These are phyloP conservation scores for Dothideomycetes sp. DNA, from an alignment of 2,329 filamentous ascomycete genomes.

Conservation along the genomic window DNA sequence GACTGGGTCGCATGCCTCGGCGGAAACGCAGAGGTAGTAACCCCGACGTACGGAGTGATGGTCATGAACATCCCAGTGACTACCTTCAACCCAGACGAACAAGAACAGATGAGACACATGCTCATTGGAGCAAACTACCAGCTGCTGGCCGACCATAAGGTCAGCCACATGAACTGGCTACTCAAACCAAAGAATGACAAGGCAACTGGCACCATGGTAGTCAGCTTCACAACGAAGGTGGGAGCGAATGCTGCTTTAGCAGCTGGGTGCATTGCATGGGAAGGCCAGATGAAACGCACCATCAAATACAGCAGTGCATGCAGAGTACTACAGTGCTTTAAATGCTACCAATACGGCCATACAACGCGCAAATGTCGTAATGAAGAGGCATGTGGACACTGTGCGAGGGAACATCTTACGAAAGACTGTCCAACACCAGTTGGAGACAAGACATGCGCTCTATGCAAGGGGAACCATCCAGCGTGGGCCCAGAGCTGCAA, in stretches of 20 bases:
- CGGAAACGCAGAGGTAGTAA: slow-evolving; percentile 1
- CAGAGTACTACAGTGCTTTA: slow-evolving; percentile 1
- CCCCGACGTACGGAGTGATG: background rate
- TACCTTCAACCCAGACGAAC: background rate
- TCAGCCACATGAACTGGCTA: no score
- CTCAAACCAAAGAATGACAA: no score
- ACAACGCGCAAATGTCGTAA: slow-evolving; percentile 3
- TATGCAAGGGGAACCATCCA: background rate
- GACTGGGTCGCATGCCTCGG: background rate
- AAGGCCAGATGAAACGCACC: background rate
- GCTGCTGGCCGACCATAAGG: no score
- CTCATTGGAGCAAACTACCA: no score
- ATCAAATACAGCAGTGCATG: background rate
- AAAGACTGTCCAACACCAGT: background rate
- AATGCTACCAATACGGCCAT: slow-evolving; percentile 1
- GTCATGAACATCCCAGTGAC: background rate
- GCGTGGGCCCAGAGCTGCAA: slow-evolving; percentile 1
- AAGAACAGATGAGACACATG: background rate
- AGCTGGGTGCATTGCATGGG: background rate
- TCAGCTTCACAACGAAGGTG: background rate
- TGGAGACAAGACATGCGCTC: background rate
- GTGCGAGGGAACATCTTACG: background rate
- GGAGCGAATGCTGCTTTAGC: background rate
- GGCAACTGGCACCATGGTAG: background rate
- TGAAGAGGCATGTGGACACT: background rate